These are phyloP conservation scores for Pythium dissimile DNA, from an alignment of 352 stramenopile species.

Conservation along the genomic window DNA sequence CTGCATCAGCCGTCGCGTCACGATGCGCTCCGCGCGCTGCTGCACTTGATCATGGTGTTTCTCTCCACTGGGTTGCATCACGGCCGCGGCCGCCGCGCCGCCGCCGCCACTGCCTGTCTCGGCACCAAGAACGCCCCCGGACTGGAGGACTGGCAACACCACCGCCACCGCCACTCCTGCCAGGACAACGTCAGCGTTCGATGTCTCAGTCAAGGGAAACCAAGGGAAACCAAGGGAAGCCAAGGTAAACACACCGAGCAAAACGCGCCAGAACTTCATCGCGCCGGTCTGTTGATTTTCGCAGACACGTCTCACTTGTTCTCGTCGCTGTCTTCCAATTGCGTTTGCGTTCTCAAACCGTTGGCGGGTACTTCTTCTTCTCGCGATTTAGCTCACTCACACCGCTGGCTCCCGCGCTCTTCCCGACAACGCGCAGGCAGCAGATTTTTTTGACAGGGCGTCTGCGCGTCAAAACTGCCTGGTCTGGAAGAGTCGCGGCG, in stretches of 20 bases:
- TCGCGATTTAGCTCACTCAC: too few relatives aligned
- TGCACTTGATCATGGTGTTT: constrained; percentile 12
- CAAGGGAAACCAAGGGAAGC: too few relatives aligned
- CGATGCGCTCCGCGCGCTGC: constrained; percentile 7
- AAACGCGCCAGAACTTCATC: constrained; percentile 16
- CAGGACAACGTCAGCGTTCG: neutral
- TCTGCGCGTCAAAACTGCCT: constrained; percentile 5
- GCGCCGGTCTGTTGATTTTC: too few relatives aligned
- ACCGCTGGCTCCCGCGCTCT: too few relatives aligned
- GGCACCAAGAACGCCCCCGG: neutral
- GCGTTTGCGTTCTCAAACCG: too few relatives aligned
- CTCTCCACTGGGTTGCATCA: neutral
- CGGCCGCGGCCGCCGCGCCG: too few relatives aligned
- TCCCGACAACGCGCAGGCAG: neutral
- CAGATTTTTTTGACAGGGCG: constrained; percentile 8
- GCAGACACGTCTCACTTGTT: neutral
- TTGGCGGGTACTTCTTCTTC: too few relatives aligned
- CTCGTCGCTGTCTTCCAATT: neutral
- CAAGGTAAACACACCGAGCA: constrained; percentile 5
- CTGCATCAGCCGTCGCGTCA: constrained; percentile 28
- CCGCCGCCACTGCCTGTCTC: neutral
- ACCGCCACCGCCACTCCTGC: constrained; percentile 1
- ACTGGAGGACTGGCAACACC: neutral
- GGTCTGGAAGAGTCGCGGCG: constrained; percentile 12
- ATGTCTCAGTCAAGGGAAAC: too few relatives aligned